Evolutionary conservation across 345 rosid genomes (phyloP).

Genomic region (Eutrema heterophyllum): DNA sequence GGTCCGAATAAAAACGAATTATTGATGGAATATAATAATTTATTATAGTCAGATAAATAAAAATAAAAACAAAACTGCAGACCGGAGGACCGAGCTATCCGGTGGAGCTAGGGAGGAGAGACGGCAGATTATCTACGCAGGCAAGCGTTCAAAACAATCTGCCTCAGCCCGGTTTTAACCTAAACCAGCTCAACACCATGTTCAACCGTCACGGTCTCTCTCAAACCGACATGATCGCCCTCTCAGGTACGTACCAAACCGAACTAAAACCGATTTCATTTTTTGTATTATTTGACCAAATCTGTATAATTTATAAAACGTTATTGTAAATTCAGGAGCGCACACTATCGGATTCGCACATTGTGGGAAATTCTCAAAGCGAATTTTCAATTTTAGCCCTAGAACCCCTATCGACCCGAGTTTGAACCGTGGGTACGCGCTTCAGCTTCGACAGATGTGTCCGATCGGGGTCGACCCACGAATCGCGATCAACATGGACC

Average conservation of each 20-base stretch:
- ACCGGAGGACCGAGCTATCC: conserved; percentile 73
- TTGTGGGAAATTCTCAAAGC: conserved; percentile 51
- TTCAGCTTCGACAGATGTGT: conserved; percentile 62
- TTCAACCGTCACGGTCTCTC: conserved; percentile 52
- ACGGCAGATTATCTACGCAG: conserved; percentile 63
- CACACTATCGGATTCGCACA: conserved; percentile 82
- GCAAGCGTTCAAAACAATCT: conserved; percentile 57
- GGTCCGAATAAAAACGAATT: neutral
- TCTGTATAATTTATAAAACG: neutral
- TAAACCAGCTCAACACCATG: conserved; percentile 64
- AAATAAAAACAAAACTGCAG: conserved; percentile 35
- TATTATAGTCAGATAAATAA: neutral
- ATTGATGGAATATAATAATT: neutral
- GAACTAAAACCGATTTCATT: neutral
- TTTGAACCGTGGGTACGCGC: conserved; percentile 46
- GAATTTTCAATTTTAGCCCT: conserved; percentile 68
- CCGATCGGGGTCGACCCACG: conserved; percentile 56
- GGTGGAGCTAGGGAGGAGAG: conserved; percentile 80
- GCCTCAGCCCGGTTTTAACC: conserved; percentile 53
- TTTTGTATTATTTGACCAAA: neutral
- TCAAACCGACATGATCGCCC: conserved; percentile 82
- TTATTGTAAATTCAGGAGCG: conserved; percentile 40
- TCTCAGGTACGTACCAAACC: conserved; percentile 53
- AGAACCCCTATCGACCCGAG: conserved; percentile 51
- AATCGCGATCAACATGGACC: conserved; percentile 86